Base-by-base conservation (phyloP, 2,329 filamentous ascomycete species). In the Paecilomyces sp. region DNA sequence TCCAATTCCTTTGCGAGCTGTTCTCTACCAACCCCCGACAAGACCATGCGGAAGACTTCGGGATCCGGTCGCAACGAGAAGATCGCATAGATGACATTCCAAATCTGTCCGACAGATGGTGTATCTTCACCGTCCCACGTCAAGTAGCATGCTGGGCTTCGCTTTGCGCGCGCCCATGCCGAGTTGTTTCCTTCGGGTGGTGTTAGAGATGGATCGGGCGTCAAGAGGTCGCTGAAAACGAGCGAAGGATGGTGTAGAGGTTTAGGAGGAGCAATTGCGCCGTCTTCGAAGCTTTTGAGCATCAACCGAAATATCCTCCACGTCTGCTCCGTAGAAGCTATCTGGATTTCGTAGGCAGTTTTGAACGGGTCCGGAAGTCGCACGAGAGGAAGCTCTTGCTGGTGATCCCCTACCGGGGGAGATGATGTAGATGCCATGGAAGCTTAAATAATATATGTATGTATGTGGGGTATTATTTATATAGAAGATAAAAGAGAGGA, bases 41-140 rank as follows among this genome's bases (percentile, higher is more conserved):
- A 15, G 6, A 47, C 8, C n/a, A 47, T 15, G 9, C 41, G 41
- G 13, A 47, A 47, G n/a, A 47, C 9, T 9, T 47, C 41, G 5
- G 41, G 6, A 8, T 47, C 41, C 8, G 41, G 41, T 18, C 41
- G 41, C 41, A 47, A 62, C 1, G 71, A 70, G 30, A 75, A 69
- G 22, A 75, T 70, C 28, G 74, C 72, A 58, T 78, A 71, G 18
- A 77, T 61, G 13, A 76, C 57, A 54, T 72, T 71, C 76, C 75
- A 78, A 28, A 77, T 69, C 58, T 77, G 74, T 0, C 64, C 68
- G 34, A 77, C 60, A 4, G 71, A 68, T 0, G 75, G 74, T 18
- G 70, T 51, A 13, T 61, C 61, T 8, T 54, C 57, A 9, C 62
- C 65, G 11, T 67, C 66, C 75, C 75, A 78, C 57, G 68, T 63